Conservation (phyloP, 2,329 filamentous ascomycete genomes). For the Fusarium sp. region DNA sequence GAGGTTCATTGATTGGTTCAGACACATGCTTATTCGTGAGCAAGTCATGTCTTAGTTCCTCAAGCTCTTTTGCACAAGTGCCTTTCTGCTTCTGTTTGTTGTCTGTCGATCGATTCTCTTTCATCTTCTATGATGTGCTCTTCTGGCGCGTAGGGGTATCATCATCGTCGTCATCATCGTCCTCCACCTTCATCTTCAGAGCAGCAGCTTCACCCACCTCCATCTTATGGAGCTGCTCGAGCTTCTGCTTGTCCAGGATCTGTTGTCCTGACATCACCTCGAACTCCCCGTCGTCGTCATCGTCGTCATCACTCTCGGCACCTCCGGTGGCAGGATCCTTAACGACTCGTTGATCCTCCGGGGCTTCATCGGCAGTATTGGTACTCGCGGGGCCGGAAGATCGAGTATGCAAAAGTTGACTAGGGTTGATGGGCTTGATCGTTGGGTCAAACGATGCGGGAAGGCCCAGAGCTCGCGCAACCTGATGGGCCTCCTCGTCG, state of each 20-base stretch:
- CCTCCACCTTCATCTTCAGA: conserved; percentile 55
- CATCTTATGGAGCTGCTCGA: conserved; percentile 68
- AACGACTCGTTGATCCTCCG: conserved; percentile 36
- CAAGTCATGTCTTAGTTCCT: background rate
- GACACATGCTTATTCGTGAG: background rate
- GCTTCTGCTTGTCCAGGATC: conserved; percentile 59
- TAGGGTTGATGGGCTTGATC: conserved; percentile 65
- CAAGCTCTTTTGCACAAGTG: background rate
- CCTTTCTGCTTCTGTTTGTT: background rate
- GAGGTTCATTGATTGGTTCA: background rate
- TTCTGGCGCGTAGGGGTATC: conserved; percentile 45
- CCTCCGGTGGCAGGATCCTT: conserved; percentile 50
- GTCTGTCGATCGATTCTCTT: conserved; percentile 6
- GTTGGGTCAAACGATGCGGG: conserved; percentile 74
- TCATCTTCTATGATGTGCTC: conserved; percentile 50
- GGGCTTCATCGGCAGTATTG: conserved; percentile 19
- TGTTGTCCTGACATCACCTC: conserved; percentile 60
- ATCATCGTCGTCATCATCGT: conserved; percentile 56
- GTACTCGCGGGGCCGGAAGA: conserved; percentile 31
- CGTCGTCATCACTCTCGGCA: conserved; percentile 52
- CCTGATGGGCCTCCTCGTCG: conserved; percentile 73
- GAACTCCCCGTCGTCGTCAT: conserved; percentile 58
- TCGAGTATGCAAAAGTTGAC: conserved; percentile 19
- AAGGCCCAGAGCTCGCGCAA: conserved; percentile 72
- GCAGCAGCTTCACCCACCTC: conserved; percentile 70